phyloP scores from a whole-genome alignment of 805 yeast species.

The Cyberlindnera euphorbiiphila region DNA sequence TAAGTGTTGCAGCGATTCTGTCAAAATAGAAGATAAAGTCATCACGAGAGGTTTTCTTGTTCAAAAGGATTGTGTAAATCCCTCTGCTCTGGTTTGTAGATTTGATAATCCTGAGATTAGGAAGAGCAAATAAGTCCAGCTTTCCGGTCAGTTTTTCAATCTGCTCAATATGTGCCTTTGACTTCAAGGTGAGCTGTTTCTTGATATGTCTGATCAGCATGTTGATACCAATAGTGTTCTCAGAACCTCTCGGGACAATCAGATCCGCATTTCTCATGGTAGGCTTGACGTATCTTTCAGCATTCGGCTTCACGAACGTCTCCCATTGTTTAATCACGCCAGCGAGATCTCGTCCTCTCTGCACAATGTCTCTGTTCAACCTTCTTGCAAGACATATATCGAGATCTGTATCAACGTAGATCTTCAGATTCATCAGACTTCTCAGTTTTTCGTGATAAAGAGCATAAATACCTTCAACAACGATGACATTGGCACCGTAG shows the following conservation, averaged over 20 bases:
- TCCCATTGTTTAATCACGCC: slow-evolving; percentile 92
- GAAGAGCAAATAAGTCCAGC: slow-evolving; percentile 24
- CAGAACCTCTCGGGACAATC: slow-evolving; percentile 87
- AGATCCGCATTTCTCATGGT: slow-evolving; percentile 79
- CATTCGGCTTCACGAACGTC: slow-evolving; percentile 86
- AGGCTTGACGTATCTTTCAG: slow-evolving; percentile 68
- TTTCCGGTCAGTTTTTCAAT: slow-evolving; percentile 52
- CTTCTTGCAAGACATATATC: slow-evolving; percentile 91
- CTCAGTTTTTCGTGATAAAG: slow-evolving; percentile 65
- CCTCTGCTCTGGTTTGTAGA: slow-evolving; percentile 65
- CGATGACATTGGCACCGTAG: slow-evolving; percentile 91
- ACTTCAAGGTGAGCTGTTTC: slow-evolving; percentile 63
- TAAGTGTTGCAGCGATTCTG: slow-evolving; percentile 67
- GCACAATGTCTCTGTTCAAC: slow-evolving; percentile 77
- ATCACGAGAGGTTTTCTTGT: slow-evolving; percentile 52
- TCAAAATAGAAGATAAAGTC: slow-evolving; percentile 87
- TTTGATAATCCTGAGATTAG: slow-evolving; percentile 29
- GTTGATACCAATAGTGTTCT: slow-evolving; percentile 74
- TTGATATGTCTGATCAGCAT: slow-evolving; percentile 76
- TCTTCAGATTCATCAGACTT: slow-evolving; percentile 77
- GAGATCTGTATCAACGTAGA: slow-evolving; percentile 90
- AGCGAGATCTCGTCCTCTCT: slow-evolving; percentile 77
- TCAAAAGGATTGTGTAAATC: slow-evolving; percentile 65
- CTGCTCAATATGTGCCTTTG: slow-evolving; percentile 61
- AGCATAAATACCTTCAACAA: slow-evolving; percentile 89